These are phyloP conservation scores for Penicillium coffeae DNA, from an alignment of 495 filamentous ascomycete genomes.

Conservation along the genomic window DNA sequence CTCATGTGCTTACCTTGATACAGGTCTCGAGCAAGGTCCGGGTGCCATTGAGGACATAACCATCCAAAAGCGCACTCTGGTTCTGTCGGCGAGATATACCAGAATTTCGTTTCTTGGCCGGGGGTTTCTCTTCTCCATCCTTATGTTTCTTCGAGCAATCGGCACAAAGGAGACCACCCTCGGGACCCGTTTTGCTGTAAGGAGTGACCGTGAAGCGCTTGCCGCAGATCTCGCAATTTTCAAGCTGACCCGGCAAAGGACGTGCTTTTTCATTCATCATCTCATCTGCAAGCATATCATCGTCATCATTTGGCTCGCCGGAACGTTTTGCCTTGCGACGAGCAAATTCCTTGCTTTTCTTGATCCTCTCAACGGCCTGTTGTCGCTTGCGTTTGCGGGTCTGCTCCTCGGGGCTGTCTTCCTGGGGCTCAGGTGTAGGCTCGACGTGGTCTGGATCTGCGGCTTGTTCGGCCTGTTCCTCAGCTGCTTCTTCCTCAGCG, in stretches of 20 bases:
- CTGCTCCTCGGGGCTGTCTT: conserved; percentile 48
- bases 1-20: conserved; percentile 69
- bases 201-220: conserved; percentile 92
- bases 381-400: conserved; percentile 57
- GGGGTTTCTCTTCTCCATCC: conserved; percentile 59
- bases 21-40: conserved; percentile 73
- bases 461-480: conserved; percentile 9
- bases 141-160: conserved; percentile 78
- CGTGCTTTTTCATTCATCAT: conserved; percentile 58
- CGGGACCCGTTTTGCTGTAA: conserved; percentile 77
- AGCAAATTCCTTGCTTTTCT: conserved; percentile 68
- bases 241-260: conserved; percentile 79
- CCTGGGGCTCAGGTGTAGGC: conserved; percentile 18
- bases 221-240: conserved; percentile 79
- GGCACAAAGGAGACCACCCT: conserved; percentile 78
- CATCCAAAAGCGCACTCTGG: conserved; percentile 77
- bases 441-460: conserved; percentile 26
- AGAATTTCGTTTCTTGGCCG: conserved; percentile 54
- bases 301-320: conserved; percentile 48
- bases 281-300: conserved; percentile 45
- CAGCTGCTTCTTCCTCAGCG: conserved; percentile 6
- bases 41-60: conserved; percentile 62
- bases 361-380: conserved; percentile 70
- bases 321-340: conserved; percentile 46
- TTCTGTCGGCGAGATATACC: conserved; percentile 59